Base-by-base conservation (phyloP, 345 rosid genomes). In the Psidium friedrichsthalianum region DNA sequence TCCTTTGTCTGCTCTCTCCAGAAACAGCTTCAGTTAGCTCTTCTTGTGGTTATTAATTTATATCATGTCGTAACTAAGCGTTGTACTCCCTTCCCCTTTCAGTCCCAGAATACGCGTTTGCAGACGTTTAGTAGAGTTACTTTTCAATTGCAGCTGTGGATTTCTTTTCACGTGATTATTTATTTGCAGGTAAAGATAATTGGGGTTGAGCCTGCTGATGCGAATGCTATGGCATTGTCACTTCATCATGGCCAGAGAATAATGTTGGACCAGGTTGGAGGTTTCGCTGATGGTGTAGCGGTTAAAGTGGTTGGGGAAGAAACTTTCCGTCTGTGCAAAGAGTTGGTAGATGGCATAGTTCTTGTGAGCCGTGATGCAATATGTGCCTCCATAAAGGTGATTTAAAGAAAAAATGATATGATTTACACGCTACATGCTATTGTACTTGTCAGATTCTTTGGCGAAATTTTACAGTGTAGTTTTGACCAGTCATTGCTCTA, bases 251-350 rank as follows among this genome's bases (percentile, higher is more conserved):
- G 96, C 52, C 95, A 97, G 89, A 94, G 99, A 86, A 95, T 97
- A 88, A 89, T 94, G 81, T 86, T 97, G 91, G 94, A 94, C 89
- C 90, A 96, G 85, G 99, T 96, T 93, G 99, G 99, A 81, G 95
- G 98, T 78, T 97, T 97, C 88, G 99, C 99, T 40, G 99, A 97
- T 91, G 99, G 99, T 87, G 99, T 97, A 58, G 99, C 99, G 84
- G 99, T 94, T 87, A 96, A 96, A 92, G 98, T 91, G 87, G 99
- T 97, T 87, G 99, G 99, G 10, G 96, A 92, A 87, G 99, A 97
- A 90, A 95, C 98, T 74, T 97, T 97, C 86, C 92, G 94, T 25
- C 74, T 97, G 76, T 91, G 98, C 90, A 94, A 88, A 90, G 96
- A 95, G 82, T 90, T 96, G 87, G 82, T 97, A 59, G 99, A 97